Percentiles rank a stretch among this genome's conserved stretches.
Evolutionary conservation across 129 eudicot genomes (phyloP).

Genomic region (Logfia minima): DNA sequence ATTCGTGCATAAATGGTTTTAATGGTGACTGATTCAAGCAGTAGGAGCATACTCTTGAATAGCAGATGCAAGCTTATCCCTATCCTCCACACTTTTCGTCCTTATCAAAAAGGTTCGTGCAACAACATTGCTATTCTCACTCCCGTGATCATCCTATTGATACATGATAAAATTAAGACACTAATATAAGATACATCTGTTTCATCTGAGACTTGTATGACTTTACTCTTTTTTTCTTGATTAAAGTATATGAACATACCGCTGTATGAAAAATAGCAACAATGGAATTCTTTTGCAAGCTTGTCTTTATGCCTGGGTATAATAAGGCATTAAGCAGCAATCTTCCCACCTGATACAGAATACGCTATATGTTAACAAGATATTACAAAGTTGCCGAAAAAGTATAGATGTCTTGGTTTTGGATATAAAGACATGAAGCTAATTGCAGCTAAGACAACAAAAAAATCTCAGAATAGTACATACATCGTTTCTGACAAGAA

Average conservation of each 20-base stretch:
- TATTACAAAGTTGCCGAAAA: background rate
- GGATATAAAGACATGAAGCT: slow-evolving; percentile 2
- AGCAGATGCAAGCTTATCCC: slow-evolving; percentile 78
- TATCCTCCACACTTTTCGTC: slow-evolving; percentile 70
- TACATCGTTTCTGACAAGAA: slow-evolving; percentile 93
- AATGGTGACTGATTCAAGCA: slow-evolving; percentile 32
- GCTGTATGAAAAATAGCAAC: slow-evolving; percentile 85
- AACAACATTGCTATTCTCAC: slow-evolving; percentile 46
- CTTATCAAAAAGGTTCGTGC: slow-evolving; percentile 81
- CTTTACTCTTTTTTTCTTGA: background rate
- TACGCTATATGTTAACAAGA: background rate
- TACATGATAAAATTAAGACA: background rate
- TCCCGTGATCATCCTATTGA: slow-evolving; percentile 57
- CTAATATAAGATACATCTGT: background rate
- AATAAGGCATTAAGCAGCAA: slow-evolving; percentile 81
- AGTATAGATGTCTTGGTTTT: background rate
- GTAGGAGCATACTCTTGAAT: slow-evolving; percentile 84
- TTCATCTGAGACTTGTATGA: background rate
- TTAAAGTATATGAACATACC: slow-evolving; percentile 41
- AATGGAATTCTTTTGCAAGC: slow-evolving; percentile 67
- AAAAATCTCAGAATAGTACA: slow-evolving; percentile 16
- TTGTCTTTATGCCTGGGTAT: slow-evolving; percentile 91
- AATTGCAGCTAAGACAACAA: background rate
- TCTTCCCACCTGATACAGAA: slow-evolving; percentile 68
- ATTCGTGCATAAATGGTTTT: slow-evolving; percentile 2